Conservation (phyloP, 1,139 yeast species). For the Yamadazyma triangularis region DNA sequence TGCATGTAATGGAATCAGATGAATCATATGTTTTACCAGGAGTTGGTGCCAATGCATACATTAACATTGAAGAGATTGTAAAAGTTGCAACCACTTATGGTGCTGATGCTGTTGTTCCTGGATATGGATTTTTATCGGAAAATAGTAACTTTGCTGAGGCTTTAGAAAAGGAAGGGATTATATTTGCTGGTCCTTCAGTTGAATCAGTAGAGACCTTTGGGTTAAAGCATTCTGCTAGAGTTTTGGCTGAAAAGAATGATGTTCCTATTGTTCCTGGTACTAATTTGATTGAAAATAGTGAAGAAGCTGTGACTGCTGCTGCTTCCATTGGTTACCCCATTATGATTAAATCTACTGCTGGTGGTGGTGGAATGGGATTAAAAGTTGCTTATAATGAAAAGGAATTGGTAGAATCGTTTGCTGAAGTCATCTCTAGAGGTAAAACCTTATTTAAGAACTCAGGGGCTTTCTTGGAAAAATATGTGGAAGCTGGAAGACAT, state of each 20-base stretch:
- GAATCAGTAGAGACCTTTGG: slow-evolving; percentile 29
- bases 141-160: slow-evolving; percentile 38
- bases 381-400: slow-evolving; percentile 30
- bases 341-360: slow-evolving; percentile 46
- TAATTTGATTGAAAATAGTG: slow-evolving; percentile 29
- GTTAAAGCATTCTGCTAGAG: slow-evolving; percentile 29
- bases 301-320: slow-evolving; percentile 27
- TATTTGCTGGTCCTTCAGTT: slow-evolving; percentile 46
- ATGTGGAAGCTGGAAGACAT: slow-evolving; percentile 90
- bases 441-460: slow-evolving; percentile 37
- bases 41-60: slow-evolving; percentile 37
- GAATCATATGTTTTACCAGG: slow-evolving; percentile 32
- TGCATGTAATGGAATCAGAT: slow-evolving; percentile 33
- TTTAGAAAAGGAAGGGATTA: slow-evolving; percentile 28
- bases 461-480: slow-evolving; percentile 51
- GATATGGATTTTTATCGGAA: slow-evolving; percentile 81
- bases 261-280: slow-evolving; percentile 51
- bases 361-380: slow-evolving; percentile 52
- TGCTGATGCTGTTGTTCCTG: slow-evolving; percentile 93
- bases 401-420: slow-evolving; percentile 29
- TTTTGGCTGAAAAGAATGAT: slow-evolving; percentile 21
- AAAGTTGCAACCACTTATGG: slow-evolving; percentile 55
- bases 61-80: slow-evolving; percentile 37
- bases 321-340: slow-evolving; percentile 41
- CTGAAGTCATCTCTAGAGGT: slow-evolving; percentile 40